Conservation (phyloP, 345 rosid genomes). For the Limnanthes douglasii region DNA sequence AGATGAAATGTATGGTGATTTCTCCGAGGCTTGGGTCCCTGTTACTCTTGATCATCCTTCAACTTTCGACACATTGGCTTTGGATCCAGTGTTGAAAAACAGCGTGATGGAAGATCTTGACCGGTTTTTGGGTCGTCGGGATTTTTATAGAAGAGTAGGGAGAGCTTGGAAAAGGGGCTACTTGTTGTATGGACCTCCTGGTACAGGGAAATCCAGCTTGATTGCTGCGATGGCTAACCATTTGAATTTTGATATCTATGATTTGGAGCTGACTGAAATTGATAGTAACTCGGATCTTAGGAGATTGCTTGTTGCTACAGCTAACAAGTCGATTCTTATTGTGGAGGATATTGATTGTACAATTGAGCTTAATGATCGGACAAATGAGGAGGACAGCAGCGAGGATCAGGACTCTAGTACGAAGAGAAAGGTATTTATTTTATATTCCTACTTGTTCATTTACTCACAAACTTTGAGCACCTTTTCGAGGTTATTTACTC, state of each 20-base stretch:
- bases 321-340: constrained; percentile 49
- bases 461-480: too few species aligned
- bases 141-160: constrained; percentile 46
- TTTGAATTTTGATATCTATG: constrained; percentile 60
- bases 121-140: constrained; percentile 36
- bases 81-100: constrained; percentile 29
- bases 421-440: too few species aligned
- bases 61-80: constrained; percentile 45
- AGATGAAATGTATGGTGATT: constrained; percentile 20
- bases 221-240: constrained; percentile 75
- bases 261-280: constrained; percentile 35
- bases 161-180: constrained; percentile 84
- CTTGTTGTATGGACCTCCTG: constrained; percentile 57
- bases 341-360: constrained; percentile 62
- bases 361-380: constrained; percentile 31
- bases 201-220: constrained; percentile 69
- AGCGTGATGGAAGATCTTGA: constrained; percentile 40
- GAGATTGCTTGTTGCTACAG: constrained; percentile 35
- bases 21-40: constrained; percentile 33
- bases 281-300: constrained; percentile 29
- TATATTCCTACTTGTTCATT: too few species aligned
- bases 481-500: too few species aligned
- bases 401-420: constrained; percentile 2
- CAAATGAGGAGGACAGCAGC: constrained; percentile 4
- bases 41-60: constrained; percentile 67